Conservation (phyloP, 2,329 filamentous ascomycete genomes). For the Ophiocordyceps australis region DNA sequence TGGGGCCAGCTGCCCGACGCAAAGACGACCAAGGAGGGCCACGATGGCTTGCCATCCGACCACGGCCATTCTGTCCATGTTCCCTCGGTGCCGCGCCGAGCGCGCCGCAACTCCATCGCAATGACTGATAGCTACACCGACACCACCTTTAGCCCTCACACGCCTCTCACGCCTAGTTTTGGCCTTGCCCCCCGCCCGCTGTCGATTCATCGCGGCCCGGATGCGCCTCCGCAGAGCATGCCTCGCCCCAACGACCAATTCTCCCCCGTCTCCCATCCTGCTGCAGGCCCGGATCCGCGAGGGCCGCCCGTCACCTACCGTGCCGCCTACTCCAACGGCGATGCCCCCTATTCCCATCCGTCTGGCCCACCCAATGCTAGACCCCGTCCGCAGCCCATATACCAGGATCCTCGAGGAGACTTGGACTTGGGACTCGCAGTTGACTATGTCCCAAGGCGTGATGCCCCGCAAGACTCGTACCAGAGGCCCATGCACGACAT, state of each 20-base stretch:
- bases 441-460: conserved; percentile 7
- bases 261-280: conserved; percentile 17
- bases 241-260: conserved; percentile 12
- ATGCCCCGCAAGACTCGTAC: conserved; percentile 1
- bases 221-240: conserved; percentile 4
- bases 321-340: conserved; percentile 20
- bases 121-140: conserved; percentile 29
- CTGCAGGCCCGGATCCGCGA: conserved; percentile 42
- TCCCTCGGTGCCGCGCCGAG: conserved; percentile 21
- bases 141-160: conserved; percentile 38
- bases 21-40: conserved; percentile 18
- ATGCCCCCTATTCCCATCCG: conserved; percentile 8
- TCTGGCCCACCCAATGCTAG: conserved; percentile 3
- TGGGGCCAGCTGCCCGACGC: conserved; percentile 38
- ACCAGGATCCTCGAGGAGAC: conserved; percentile 9
- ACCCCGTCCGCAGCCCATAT: conserved; percentile 3
- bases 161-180: conserved; percentile 33
- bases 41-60: conserved; percentile 8
- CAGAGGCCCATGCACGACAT: conserved; percentile 6
- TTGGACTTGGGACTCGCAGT: no score
- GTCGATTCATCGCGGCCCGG: conserved; percentile 30
- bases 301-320: conserved; percentile 39
- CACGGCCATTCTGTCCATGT: conserved; percentile 12
- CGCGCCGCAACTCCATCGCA: conserved; percentile 35
- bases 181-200: conserved; percentile 40